Percentiles rank a stretch among this genome's conserved stretches.
Evolutionary conservation across 176 grass and related monocot genomes (phyloP).

Genomic region (Otatea glauca): DNA sequence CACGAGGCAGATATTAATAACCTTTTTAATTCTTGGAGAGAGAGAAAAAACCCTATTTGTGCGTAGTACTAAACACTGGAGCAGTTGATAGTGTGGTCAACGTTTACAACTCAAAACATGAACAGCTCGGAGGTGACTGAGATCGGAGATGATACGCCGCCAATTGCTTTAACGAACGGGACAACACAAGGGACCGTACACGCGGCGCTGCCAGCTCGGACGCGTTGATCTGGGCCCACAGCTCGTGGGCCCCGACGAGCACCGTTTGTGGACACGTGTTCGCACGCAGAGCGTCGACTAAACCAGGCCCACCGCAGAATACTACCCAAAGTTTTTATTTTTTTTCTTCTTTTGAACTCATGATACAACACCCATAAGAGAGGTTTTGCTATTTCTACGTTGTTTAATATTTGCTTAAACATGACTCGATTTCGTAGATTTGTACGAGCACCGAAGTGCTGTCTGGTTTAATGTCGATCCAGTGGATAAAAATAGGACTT

Average conservation of each 20-base stretch:
- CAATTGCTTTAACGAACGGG: slow-evolving; percentile 18
- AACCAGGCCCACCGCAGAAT: neutral
- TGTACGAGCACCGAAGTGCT: no score
- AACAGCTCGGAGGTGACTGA: neutral
- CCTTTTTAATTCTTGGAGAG: neutral
- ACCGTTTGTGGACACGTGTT: neutral
- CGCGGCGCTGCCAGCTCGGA: slow-evolving; percentile 37
- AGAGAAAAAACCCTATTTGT: neutral
- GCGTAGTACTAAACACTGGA: neutral
- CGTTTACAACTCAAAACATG: neutral
- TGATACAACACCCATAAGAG: no score
- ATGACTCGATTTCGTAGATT: neutral
- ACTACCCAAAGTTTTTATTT: no score
- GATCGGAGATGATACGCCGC: no score
- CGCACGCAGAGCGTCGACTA: neutral
- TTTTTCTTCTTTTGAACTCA: no score
- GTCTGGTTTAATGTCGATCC: neutral
- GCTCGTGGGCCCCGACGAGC: neutral
- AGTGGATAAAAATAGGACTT: neutral
- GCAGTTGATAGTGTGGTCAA: neutral
- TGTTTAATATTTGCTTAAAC: neutral
- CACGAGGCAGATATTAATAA: neutral
- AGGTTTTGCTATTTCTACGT: neutral
- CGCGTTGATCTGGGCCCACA: neutral
- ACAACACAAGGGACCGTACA: neutral